Evolutionary conservation across 2,329 filamentous ascomycete species (phyloP).

Genomic region (Neophaeococcomyces mojaviensis): DNA sequence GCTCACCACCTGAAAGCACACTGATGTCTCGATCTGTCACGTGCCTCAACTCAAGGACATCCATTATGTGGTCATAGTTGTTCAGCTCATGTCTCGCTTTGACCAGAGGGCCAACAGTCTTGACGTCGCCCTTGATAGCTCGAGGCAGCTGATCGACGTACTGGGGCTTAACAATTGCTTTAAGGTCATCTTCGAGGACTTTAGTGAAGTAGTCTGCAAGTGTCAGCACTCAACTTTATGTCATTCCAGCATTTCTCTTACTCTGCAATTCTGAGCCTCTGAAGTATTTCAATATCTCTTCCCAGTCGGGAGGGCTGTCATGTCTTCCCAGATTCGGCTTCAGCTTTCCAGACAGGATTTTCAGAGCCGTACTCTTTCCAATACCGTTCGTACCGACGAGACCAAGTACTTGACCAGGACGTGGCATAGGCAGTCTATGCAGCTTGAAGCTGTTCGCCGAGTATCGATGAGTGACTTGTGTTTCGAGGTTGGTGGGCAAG

Average conservation of each 20-base stretch:
- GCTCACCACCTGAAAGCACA: constrained; percentile 88
- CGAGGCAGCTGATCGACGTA: constrained; percentile 98
- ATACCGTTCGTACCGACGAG: constrained; percentile 99
- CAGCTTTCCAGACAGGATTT: constrained; percentile 96
- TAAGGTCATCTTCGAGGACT: constrained; percentile 90
- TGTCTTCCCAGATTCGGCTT: constrained; percentile 95
- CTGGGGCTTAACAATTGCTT: constrained; percentile 97
- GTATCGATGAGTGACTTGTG: constrained; percentile 95
- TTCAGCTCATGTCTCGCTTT: constrained; percentile 67
- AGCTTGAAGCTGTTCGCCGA: constrained; percentile 99
- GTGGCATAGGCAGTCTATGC: constrained; percentile 89
- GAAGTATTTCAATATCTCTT: constrained; percentile 98
- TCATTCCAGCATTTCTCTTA: constrained; percentile 40
- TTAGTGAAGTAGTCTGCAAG: constrained; percentile 91
- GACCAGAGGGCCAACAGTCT: constrained; percentile 72
- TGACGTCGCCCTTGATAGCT: constrained; percentile 74
- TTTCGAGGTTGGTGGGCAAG: constrained; percentile 97
- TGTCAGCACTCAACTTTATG: background rate
- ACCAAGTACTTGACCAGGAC: constrained; percentile 90
- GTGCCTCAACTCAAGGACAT: constrained; percentile 77
- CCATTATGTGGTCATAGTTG: constrained; percentile 73
- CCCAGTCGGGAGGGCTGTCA: constrained; percentile 97
- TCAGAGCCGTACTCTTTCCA: constrained; percentile 98
- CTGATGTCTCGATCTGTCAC: constrained; percentile 88
- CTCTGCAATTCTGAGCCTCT: constrained; percentile 95